Percentiles rank a stretch among this genome's conserved stretches.
Evolutionary conservation across 164 flowering plant species (phyloP).

Genomic region (Umbilicus rupestris): DNA sequence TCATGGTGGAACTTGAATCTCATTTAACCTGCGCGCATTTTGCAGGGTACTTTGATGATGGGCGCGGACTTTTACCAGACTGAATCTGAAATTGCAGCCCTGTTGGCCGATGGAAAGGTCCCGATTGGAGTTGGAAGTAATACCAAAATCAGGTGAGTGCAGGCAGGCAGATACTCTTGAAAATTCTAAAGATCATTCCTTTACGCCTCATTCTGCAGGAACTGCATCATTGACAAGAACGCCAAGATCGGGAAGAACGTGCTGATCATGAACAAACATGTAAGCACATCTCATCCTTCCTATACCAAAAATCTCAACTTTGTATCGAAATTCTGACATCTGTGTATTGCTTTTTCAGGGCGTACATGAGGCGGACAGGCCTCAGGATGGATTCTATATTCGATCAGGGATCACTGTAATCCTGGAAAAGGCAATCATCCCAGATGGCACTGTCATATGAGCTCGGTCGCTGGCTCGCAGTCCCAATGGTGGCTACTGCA

Average conservation of each 20-base stretch:
- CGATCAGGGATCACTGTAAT: conserved; percentile 69
- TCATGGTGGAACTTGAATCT: not conserved
- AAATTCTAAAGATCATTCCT: no score
- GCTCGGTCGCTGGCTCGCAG: no score
- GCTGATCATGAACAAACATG: conserved; percentile 61
- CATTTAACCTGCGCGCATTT: no score
- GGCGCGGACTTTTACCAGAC: conserved; percentile 88
- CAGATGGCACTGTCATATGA: conserved; percentile 57
- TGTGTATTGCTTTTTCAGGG: conserved; percentile 40
- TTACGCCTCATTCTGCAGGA: conserved; percentile 31
- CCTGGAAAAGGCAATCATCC: conserved; percentile 60
- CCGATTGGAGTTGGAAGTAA: conserved; percentile 76
- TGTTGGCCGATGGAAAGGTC: conserved; percentile 73
- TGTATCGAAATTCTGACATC: not conserved
- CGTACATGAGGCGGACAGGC: conserved; percentile 66
- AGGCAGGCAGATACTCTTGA: not conserved
- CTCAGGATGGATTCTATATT: conserved; percentile 71
- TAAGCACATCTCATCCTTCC: no score
- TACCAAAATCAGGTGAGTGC: conserved; percentile 60
- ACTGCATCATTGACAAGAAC: conserved; percentile 85
- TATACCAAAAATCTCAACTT: no score
- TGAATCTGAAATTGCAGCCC: conserved; percentile 71
- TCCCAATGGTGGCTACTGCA: no score
- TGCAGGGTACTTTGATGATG: conserved; percentile 83
- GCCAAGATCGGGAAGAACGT: conserved; percentile 75